These are phyloP conservation scores for Dioszegia crocea DNA, from an alignment of 768 basidiomycete species.

Conservation along the genomic window DNA sequence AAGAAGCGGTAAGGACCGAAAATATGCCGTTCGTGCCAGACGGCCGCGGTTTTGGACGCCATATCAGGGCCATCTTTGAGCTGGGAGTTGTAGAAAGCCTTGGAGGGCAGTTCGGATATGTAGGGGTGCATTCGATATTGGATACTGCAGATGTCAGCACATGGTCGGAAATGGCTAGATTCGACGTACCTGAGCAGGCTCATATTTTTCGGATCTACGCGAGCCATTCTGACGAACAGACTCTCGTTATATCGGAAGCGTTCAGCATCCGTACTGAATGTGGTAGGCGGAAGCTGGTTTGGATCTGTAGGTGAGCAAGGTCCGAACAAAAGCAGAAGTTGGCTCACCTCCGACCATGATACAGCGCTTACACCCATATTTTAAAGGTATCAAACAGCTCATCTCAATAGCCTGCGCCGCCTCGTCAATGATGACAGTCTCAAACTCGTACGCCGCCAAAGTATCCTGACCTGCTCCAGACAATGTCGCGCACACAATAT, in stretches of 20 bases:
- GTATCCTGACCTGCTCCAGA: conserved; percentile 89
- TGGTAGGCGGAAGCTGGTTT: conserved; percentile 87
- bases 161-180: neutral
- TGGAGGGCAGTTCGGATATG: conserved; percentile 83
- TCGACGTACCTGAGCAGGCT: conserved; percentile 74
- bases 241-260: conserved; percentile 73
- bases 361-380: conserved; percentile 74
- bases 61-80: conserved; percentile 85
- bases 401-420: conserved; percentile 96
- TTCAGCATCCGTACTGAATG: conserved; percentile 61
- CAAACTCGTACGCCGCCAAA: conserved; percentile 75
- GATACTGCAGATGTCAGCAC: conserved; percentile 59
- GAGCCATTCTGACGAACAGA: conserved; percentile 85
- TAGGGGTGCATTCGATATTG: conserved; percentile 99
- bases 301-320: conserved; percentile 47
- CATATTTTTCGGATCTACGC: conserved; percentile 71
- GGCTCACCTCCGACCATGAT: conserved; percentile 82
- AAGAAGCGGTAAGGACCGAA: conserved; percentile 87
- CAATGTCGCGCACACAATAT: conserved; percentile 88
- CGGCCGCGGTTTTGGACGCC: conserved; percentile 70
- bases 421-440: conserved; percentile 95
- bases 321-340: conserved; percentile 7
- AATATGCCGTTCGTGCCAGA: conserved; percentile 75
- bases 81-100: conserved; percentile 74
- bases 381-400: conserved; percentile 89